Percentiles rank a stretch among this genome's conserved stretches.
These are phyloP conservation scores for Gypsophila paniculata DNA, from an alignment of 179 eudicot genomes.

Conservation along the genomic window DNA sequence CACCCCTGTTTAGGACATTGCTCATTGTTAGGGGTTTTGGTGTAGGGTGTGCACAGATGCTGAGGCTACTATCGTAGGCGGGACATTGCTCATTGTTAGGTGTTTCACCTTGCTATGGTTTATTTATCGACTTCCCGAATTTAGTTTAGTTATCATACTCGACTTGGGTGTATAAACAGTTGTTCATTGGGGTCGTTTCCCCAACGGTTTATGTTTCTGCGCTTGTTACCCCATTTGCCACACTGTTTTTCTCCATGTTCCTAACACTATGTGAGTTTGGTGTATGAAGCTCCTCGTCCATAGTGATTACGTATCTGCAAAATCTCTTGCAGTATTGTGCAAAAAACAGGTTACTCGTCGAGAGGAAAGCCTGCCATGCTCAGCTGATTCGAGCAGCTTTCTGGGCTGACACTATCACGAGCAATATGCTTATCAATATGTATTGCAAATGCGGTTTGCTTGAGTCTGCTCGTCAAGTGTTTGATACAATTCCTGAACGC, in stretches of 20 bases:
- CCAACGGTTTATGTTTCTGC: too few species aligned
- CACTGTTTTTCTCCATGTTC: too few species aligned
- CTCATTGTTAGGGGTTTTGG: too few species aligned
- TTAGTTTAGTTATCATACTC: too few species aligned
- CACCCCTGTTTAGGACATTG: too few species aligned
- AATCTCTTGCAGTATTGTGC: slow-evolving; percentile 53
- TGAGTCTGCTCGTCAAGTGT: slow-evolving; percentile 48
- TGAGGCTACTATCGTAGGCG: too few species aligned
- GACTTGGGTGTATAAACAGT: too few species aligned
- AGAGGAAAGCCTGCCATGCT: slow-evolving; percentile 59
- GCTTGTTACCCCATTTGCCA: not conserved
- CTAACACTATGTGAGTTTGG: not conserved
- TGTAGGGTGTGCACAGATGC: too few species aligned
- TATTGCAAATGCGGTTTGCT: slow-evolving; percentile 60
- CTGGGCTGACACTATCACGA: slow-evolving; percentile 36
- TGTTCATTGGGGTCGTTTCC: too few species aligned
- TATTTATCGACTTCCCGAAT: too few species aligned
- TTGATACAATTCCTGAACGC: slow-evolving; percentile 56
- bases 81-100: too few species aligned
- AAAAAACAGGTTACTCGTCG: slow-evolving; percentile 27
- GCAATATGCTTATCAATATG: slow-evolving; percentile 63
- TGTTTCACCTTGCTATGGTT: too few species aligned
- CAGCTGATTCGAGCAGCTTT: slow-evolving; percentile 41
- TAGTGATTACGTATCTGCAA: slow-evolving; percentile 32
- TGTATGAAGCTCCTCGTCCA: slow-evolving; percentile 4